Conservation (phyloP, 495 filamentous ascomycete genomes). For the Aspergillus biplanus region DNA sequence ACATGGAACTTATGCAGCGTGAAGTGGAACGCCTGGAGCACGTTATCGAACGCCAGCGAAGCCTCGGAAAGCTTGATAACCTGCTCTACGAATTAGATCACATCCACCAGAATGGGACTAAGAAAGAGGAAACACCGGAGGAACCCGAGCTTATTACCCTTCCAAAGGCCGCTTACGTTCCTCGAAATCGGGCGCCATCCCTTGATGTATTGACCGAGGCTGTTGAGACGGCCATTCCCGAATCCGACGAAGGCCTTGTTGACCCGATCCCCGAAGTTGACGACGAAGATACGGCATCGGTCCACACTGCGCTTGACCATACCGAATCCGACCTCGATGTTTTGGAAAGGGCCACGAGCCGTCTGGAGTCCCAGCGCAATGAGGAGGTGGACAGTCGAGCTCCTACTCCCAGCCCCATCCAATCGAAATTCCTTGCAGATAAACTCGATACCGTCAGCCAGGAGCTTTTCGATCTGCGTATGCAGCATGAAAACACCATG, state of each 20-base stretch:
- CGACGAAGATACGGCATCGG: slow-evolving; percentile 31
- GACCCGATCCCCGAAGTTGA: slow-evolving; percentile 55
- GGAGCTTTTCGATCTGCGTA: slow-evolving; percentile 86
- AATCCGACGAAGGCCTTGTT: slow-evolving; percentile 52
- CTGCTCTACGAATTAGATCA: slow-evolving; percentile 88
- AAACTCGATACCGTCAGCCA: slow-evolving; percentile 92
- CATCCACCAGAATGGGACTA: slow-evolving; percentile 64
- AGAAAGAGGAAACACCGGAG: slow-evolving; percentile 40
- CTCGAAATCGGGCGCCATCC: slow-evolving; percentile 43
- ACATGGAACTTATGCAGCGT: slow-evolving; percentile 93
- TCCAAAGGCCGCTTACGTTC: slow-evolving; percentile 25
- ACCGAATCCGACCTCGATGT: slow-evolving; percentile 37
- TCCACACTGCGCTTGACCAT: slow-evolving; percentile 31
- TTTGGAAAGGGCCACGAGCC: slow-evolving; percentile 37
- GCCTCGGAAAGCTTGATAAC: slow-evolving; percentile 91
- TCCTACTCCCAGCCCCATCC: slow-evolving; percentile 72
- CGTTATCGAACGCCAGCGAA: slow-evolving; percentile 92
- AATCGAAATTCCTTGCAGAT: slow-evolving; percentile 84
- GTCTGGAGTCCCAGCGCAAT: slow-evolving; percentile 29
- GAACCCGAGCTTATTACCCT: slow-evolving; percentile 26
- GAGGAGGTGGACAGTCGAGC: slow-evolving; percentile 14
- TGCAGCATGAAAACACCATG: slow-evolving; percentile 85
- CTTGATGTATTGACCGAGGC: slow-evolving; percentile 55
- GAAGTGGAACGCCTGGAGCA: slow-evolving; percentile 94
- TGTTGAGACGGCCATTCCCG: slow-evolving; percentile 55